A percentile compares a stretch with the other conserved stretches of the same genome.
Evolutionary conservation across 164 flowering plant genomes (phyloP).

Genomic region (Aristolochia contorta): DNA sequence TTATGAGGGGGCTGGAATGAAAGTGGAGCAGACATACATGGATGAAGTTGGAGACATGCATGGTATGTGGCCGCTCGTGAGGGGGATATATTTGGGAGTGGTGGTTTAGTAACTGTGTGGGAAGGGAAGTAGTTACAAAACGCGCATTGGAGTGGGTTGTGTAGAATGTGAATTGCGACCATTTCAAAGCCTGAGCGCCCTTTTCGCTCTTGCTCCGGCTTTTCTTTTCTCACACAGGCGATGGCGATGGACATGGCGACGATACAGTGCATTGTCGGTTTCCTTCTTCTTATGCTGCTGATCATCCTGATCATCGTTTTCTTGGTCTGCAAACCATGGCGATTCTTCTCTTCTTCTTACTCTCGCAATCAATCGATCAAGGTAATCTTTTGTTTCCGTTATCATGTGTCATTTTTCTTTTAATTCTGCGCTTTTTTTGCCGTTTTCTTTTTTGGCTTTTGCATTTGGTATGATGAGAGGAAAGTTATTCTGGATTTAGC

Average conservation of each 20-base stretch:
- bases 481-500: neutral
- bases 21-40: no score
- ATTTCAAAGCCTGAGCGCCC: slow-evolving; percentile 68
- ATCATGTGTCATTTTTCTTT: neutral
- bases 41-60: neutral
- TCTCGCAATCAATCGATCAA: slow-evolving; percentile 32
- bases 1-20: no score
- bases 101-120: neutral
- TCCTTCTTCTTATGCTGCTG: slow-evolving; percentile 45
- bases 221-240: neutral
- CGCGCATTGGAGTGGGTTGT: neutral
- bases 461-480: no score
- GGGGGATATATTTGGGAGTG: neutral
- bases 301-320: slow-evolving; percentile 47
- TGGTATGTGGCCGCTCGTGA: no score
- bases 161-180: slow-evolving; percentile 30
- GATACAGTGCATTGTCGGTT: slow-evolving; percentile 31
- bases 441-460: no score
- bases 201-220: slow-evolving; percentile 32
- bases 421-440: neutral
- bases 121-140: no score
- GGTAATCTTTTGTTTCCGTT: slow-evolving; percentile 22
- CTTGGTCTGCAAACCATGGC: slow-evolving; percentile 77
- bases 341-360: slow-evolving; percentile 35
- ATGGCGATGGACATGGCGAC: slow-evolving; percentile 35